Evolutionary conservation across 345 rosid genomes (phyloP).

Genomic region (Boechera divaricarpa): DNA sequence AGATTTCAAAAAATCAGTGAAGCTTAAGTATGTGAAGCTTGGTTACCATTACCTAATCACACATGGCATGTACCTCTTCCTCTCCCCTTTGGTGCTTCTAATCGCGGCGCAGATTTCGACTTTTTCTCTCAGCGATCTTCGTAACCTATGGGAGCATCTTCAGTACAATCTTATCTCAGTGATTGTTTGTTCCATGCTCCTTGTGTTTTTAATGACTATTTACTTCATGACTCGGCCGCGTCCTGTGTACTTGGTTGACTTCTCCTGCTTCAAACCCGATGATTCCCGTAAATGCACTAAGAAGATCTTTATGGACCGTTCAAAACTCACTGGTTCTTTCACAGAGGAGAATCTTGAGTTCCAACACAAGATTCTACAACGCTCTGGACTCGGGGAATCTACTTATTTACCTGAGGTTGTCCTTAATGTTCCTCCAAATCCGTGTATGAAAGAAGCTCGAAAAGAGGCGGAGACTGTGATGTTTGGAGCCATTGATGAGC

Average conservation of each 20-base stretch:
- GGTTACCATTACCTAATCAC: slow-evolving; percentile 74
- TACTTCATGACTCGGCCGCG: slow-evolving; percentile 60
- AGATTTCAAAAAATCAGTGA: slow-evolving; percentile 67
- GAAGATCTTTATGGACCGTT: slow-evolving; percentile 53
- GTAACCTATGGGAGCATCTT: slow-evolving; percentile 56
- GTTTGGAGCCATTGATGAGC: slow-evolving; percentile 66
- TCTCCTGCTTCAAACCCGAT: slow-evolving; percentile 59
- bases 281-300: slow-evolving; percentile 53
- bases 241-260: slow-evolving; percentile 58
- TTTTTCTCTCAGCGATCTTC: slow-evolving; percentile 49
- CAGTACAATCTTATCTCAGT: slow-evolving; percentile 57
- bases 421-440: slow-evolving; percentile 54
- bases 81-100: slow-evolving; percentile 56
- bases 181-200: slow-evolving; percentile 51
- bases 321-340: slow-evolving; percentile 52
- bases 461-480: slow-evolving; percentile 63
- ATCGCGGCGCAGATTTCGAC: slow-evolving; percentile 53
- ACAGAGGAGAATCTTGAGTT: slow-evolving; percentile 59
- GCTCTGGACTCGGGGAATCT: slow-evolving; percentile 65
- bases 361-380: slow-evolving; percentile 58
- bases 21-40: slow-evolving; percentile 72
- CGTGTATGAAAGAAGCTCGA: slow-evolving; percentile 61
- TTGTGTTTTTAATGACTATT: slow-evolving; percentile 53
- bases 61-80: slow-evolving; percentile 66
- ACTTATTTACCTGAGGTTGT: slow-evolving; percentile 66